A percentile compares a stretch with the other conserved stretches of the same genome.
Conservation (phyloP, 768 basidiomycete species). For the Royoungia palumana region DNA sequence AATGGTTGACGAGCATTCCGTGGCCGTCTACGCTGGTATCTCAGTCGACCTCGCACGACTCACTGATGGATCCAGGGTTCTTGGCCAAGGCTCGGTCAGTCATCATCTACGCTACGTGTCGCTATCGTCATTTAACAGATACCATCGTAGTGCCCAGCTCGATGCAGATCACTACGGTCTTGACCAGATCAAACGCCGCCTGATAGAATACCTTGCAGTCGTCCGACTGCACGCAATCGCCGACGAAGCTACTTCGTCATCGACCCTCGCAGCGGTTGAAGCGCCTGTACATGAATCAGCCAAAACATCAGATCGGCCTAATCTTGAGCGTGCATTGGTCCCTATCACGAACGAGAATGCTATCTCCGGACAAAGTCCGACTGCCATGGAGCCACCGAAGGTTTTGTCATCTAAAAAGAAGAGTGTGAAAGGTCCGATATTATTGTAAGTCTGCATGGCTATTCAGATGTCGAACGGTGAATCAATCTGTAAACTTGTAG, state of each 20-base stretch:
- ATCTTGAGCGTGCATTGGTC: conserved; percentile 22
- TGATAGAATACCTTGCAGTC: conserved; percentile 91
- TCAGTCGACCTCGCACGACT: conserved; percentile 27
- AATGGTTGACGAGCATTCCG: conserved; percentile 84
- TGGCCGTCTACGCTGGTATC: conserved; percentile 55
- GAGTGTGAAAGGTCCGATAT: conserved; percentile 65
- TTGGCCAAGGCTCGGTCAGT: conserved; percentile 59
- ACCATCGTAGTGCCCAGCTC: conserved; percentile 52
- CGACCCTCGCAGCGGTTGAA: background rate
- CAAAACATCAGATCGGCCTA: conserved; percentile 20
- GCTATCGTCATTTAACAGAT: background rate
- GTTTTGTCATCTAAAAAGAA: conserved; percentile 27
- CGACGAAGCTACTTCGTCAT: conserved; percentile 11
- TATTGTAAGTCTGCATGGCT: conserved; percentile 45
- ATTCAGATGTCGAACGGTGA: background rate
- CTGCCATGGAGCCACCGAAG: conserved; percentile 5
- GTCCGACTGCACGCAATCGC: conserved; percentile 52
- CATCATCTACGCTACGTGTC: too few relatives aligned
- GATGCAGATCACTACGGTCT: conserved; percentile 91
- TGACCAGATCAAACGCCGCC: conserved; percentile 86
- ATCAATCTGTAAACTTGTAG: conserved; percentile 31
- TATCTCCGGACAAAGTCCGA: conserved; percentile 11
- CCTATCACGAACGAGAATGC: conserved; percentile 11
- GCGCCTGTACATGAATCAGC: conserved; percentile 15
- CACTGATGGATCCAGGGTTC: conserved; percentile 54